A percentile compares a stretch with the other conserved stretches of the same genome.
These are phyloP conservation scores for Aleurites moluccanus DNA, from an alignment of 441 rosid species.

Conservation along the genomic window DNA sequence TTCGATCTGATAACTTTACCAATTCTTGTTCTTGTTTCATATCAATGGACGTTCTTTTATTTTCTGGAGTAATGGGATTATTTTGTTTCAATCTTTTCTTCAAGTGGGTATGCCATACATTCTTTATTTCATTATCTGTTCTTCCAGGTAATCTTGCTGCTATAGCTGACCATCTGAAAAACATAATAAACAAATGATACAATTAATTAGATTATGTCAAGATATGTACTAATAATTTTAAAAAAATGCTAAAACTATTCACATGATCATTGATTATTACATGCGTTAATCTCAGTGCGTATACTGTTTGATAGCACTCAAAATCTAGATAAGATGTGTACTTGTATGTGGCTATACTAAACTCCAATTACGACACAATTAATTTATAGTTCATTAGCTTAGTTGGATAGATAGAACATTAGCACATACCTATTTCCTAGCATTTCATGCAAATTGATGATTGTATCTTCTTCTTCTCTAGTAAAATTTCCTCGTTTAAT, in stretches of 20 bases:
- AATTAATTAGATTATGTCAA: slow-evolving; percentile 12
- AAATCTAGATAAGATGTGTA: no score
- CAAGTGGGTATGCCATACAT: slow-evolving; percentile 58
- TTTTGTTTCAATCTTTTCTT: slow-evolving; percentile 39
- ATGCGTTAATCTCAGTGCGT: slow-evolving; percentile 8
- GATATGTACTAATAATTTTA: background rate
- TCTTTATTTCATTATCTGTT: slow-evolving; percentile 52
- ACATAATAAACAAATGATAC: background rate
- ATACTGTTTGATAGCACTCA: slow-evolving; percentile 15
- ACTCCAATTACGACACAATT: no score
- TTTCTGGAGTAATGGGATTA: background rate
- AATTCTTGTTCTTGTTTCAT: slow-evolving; percentile 4
- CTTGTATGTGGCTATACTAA: no score
- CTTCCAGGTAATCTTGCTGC: slow-evolving; percentile 58
- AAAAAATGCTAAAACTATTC: slow-evolving; percentile 1
- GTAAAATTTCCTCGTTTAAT: slow-evolving; percentile 56
- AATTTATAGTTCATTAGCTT: background rate
- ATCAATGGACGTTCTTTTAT: background rate
- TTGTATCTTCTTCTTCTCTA: slow-evolving; percentile 40
- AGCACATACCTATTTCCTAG: slow-evolving; percentile 46
- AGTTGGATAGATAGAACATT: background rate
- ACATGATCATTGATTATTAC: slow-evolving; percentile 13
- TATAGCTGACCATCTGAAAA: slow-evolving; percentile 56
- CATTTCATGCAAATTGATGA: slow-evolving; percentile 42
- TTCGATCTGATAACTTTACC: slow-evolving; percentile 10